Evolutionary conservation across 768 basidiomycete species (phyloP), one percentile per base, ranked within the genome.

Genomic region (Cystobasidium ongulense): DNA sequence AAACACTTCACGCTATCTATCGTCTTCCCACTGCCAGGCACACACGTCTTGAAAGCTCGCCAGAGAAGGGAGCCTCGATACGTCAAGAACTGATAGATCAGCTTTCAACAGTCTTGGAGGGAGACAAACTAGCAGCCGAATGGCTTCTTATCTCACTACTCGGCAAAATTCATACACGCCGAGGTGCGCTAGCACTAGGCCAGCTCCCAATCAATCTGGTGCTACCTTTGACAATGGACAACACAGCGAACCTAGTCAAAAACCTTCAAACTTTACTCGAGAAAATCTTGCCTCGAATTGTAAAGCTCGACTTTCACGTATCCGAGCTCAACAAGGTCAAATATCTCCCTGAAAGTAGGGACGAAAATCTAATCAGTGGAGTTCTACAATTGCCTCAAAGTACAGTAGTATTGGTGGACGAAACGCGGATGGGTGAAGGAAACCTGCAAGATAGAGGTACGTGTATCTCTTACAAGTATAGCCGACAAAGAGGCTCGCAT

Each of bases 361-460:
- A 78, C 43, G 80, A 81, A 65, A 76, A 66, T 35, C 75, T 81
- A 8, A 70, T 76, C 8, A 75, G 75, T 7, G 80, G 80, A 0
- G 29, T 35, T 3, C 62, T 80, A 33, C 80, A 81, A 65, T 63
- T 81, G 0, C 36, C 78, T 1, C 38, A 21, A 8, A 77, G 77
- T 0, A 78, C 78, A 13, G 54, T 75, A 1, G 71, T 80, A 25
- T 53, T 76, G 15, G 73, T 80, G 17, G 78, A 80, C 64, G 72
- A 78, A 62, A 65, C 46, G 0, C 31, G 41, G 0, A 71, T 81
- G 25, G 76, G 76, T 7, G 79, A 80, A 61, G 80, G 80, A 10
- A 78, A 71, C 54, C 74, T 81, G 17, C 72, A 76, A 31, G 79
- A 80, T 38, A 65, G 70, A 17, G 78, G 78, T 78, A 4, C 17